These are phyloP conservation scores for Stagonosporopsis chrysanthemi DNA, from an alignment of 2,329 filamentous ascomycete genomes.

Conservation along the genomic window DNA sequence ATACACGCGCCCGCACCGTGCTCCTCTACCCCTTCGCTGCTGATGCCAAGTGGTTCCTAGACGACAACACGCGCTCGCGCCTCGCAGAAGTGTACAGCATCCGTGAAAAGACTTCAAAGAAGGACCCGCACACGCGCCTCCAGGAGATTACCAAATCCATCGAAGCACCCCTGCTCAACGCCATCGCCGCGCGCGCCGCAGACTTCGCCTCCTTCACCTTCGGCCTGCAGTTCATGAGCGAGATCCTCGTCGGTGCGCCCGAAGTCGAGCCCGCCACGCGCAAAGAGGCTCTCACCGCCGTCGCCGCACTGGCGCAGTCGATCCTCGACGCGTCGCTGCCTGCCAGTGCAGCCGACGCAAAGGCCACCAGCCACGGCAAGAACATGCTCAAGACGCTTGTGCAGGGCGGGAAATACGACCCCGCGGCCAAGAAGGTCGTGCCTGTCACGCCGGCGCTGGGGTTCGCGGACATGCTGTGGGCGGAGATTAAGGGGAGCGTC, in stretches of 20 bases:
- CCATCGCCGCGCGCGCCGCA: conserved; percentile 72
- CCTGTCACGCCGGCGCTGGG: conserved; percentile 77
- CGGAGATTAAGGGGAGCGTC: conserved; percentile 76
- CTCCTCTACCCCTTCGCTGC: conserved; percentile 82
- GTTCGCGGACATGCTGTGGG: conserved; percentile 84
- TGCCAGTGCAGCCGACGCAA: conserved; percentile 31
- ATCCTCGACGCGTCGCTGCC: conserved; percentile 48
- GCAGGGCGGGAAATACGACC: conserved; percentile 86
- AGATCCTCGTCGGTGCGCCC: conserved; percentile 77
- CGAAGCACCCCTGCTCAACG: conserved; percentile 76
- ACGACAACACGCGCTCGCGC: conserved; percentile 69
- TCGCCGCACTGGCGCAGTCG: conserved; percentile 56
- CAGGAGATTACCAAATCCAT: conserved; percentile 78
- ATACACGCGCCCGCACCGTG: conserved; percentile 69
- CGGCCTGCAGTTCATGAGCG: conserved; percentile 84
- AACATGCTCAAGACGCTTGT: conserved; percentile 92
- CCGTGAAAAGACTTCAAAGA: conserved; percentile 87
- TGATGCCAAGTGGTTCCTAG: conserved; percentile 67
- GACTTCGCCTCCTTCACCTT: conserved; percentile 78
- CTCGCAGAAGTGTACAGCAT: conserved; percentile 81
- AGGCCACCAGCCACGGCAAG: conserved; percentile 70
- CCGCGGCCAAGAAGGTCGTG: conserved; percentile 71
- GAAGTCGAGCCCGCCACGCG: conserved; percentile 71
- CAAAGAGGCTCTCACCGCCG: conserved; percentile 70
- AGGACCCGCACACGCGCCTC: conserved; percentile 78